phyloP scores from a whole-genome alignment of 805 yeast species.

The Crinitomyces ghanaensis region DNA sequence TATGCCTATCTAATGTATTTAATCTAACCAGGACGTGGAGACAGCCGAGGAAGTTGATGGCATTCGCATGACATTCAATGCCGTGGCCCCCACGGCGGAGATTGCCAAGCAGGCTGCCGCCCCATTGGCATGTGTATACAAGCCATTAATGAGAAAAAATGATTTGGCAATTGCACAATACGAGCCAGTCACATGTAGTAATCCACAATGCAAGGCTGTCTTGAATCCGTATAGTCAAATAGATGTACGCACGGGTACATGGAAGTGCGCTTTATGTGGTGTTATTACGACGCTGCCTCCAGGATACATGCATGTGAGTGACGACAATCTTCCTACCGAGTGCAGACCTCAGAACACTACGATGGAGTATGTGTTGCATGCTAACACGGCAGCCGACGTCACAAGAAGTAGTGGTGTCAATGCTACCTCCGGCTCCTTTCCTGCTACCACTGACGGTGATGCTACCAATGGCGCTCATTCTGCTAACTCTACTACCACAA shows the following conservation, averaged over 20 bases:
- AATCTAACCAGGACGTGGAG: conserved; percentile 35
- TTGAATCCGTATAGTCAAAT: conserved; percentile 66
- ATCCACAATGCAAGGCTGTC: conserved; percentile 56
- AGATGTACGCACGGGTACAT: conserved; percentile 60
- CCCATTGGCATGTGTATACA: conserved; percentile 80
- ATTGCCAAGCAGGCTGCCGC: conserved; percentile 78
- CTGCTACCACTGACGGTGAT: too few species aligned
- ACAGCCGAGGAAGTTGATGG: conserved; percentile 44
- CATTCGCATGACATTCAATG: conserved; percentile 61
- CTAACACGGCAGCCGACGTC: conserved; percentile 19
- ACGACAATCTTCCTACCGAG: conserved; percentile 73
- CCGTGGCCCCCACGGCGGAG: conserved; percentile 69
- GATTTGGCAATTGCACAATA: conserved; percentile 60
- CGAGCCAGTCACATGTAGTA: conserved; percentile 67
- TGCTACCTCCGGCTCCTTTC: too few species aligned
- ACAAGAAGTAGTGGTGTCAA: neutral
- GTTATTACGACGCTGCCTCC: conserved; percentile 69
- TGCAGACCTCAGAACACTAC: conserved; percentile 56
- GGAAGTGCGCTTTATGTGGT: conserved; percentile 81
- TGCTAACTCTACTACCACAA: too few species aligned
- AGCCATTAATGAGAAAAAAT: conserved; percentile 68
- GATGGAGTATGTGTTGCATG: conserved; percentile 70
- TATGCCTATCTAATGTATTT: too few species aligned
- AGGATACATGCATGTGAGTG: conserved; percentile 65
- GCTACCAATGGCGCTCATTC: too few species aligned